A percentile compares a stretch with the other conserved stretches of the same genome.
These are phyloP conservation scores for Vitis hybrid DNA, from an alignment of 177 flowering plant species.

Conservation along the genomic window DNA sequence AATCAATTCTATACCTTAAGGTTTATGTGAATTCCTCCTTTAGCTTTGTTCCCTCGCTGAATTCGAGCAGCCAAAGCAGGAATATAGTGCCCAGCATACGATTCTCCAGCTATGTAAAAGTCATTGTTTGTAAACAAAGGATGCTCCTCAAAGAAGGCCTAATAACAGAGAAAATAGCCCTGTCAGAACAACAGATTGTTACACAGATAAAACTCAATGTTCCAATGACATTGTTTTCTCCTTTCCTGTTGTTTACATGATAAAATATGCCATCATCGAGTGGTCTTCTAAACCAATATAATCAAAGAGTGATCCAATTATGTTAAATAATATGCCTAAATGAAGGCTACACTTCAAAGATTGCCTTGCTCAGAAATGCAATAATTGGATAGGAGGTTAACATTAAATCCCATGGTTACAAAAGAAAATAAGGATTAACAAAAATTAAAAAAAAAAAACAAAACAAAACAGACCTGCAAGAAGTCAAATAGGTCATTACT, in stretches of 20 bases:
- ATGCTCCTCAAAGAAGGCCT: slow-evolving; percentile 5
- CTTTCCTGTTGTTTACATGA: too few species aligned
- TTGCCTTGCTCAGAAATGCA: too few species aligned
- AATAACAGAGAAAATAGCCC: background rate
- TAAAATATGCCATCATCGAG: too few species aligned
- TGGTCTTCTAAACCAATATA: too few species aligned
- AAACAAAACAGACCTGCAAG: slow-evolving; percentile 6
- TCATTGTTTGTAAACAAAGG: slow-evolving; percentile 1
- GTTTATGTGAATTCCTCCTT: slow-evolving; percentile 5
- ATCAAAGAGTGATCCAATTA: too few species aligned
- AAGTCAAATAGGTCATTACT: slow-evolving; percentile 11
- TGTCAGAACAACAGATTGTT: too few species aligned
- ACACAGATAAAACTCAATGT: too few species aligned
- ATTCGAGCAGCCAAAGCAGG: slow-evolving; percentile 8
- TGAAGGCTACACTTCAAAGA: too few species aligned
- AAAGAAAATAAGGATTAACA: background rate
- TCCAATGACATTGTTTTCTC: too few species aligned
- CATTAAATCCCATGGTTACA: too few species aligned
- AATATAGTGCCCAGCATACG: slow-evolving; percentile 9
- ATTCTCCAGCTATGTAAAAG: slow-evolving; percentile 8
- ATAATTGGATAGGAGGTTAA: too few species aligned
- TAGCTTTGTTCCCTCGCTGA: slow-evolving; percentile 1
- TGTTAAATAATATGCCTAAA: too few species aligned
- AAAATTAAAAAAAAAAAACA: background rate
- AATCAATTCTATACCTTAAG: background rate